These are phyloP conservation scores for Penicillium paradoxum DNA, from an alignment of 495 filamentous ascomycete genomes.

Conservation along the genomic window DNA sequence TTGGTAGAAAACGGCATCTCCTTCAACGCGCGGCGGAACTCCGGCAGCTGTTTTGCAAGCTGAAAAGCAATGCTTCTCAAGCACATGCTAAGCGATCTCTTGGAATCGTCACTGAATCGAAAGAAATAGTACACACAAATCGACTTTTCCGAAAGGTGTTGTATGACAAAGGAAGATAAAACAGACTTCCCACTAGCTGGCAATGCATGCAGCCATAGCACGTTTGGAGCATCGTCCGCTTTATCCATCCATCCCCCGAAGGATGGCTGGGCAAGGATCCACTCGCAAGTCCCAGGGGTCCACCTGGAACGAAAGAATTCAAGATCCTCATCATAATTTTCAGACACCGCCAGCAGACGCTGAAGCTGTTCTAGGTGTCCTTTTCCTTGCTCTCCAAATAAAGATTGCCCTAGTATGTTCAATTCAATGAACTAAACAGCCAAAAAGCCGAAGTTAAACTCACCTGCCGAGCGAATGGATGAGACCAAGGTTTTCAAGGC, in stretches of 20 bases:
- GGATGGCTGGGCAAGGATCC: neutral
- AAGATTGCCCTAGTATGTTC: neutral
- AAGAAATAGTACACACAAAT: conserved; percentile 4
- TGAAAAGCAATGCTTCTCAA: conserved; percentile 2
- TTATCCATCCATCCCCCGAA: neutral
- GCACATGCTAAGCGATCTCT: neutral
- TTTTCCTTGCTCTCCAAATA: neutral
- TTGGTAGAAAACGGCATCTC: neutral
- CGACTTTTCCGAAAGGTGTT: neutral
- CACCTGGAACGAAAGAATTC: neutral
- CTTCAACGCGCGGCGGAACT: neutral
- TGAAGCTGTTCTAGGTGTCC: neutral
- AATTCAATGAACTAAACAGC: no score
- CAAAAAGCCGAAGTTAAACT: neutral
- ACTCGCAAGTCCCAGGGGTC: neutral
- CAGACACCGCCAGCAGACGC: neutral
- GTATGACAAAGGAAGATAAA: conserved; percentile 2
- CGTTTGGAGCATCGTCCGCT: neutral
- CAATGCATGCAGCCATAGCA: conserved; percentile 1
- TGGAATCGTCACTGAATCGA: neutral
- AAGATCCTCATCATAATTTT: neutral
- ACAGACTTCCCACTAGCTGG: conserved; percentile 8
- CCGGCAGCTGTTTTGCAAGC: neutral
- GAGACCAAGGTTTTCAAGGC: neutral
- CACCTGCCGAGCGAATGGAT: neutral